These are phyloP conservation scores for Geotrichum bryndzae DNA, from an alignment of 1,139 yeast species.

Conservation along the genomic window DNA sequence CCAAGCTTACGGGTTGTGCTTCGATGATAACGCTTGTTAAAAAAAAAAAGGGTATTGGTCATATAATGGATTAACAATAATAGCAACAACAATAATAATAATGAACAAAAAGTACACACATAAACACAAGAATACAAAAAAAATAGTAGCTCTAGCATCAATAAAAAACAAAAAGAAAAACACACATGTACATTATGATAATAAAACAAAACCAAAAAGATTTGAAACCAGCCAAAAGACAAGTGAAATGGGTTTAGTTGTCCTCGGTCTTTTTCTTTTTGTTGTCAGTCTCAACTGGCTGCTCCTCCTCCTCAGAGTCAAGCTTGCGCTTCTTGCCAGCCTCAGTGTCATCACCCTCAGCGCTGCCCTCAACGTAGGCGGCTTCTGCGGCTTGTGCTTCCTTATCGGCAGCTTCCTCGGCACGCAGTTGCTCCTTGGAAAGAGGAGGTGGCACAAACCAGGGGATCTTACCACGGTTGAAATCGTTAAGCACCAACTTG, in stretches of 20 bases:
- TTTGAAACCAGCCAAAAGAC: neutral
- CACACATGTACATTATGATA: neutral
- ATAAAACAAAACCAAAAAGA: neutral
- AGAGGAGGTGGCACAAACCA: slow-evolving; percentile 95
- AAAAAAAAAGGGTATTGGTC: too few species aligned
- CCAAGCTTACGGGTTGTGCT: too few species aligned
- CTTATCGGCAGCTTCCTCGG: slow-evolving; percentile 11
- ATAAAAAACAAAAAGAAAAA: neutral
- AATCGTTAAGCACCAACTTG: slow-evolving; percentile 83
- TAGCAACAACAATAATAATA: neutral
- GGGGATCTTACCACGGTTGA: slow-evolving; percentile 94
- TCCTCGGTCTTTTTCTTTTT: neutral
- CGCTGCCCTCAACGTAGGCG: slow-evolving; percentile 22
- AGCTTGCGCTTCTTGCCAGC: slow-evolving; percentile 15
- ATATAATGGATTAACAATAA: neutral
- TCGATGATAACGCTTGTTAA: too few species aligned
- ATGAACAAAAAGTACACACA: neutral
- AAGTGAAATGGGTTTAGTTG: neutral
- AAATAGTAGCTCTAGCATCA: too few species aligned
- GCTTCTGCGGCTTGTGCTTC: slow-evolving; percentile 23
- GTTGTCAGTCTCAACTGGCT: too few species aligned
- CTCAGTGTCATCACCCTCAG: slow-evolving; percentile 18
- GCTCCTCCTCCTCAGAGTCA: neutral
- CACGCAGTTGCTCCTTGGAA: slow-evolving; percentile 34
- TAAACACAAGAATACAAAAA: neutral